Evolutionary conservation across 441 rosid genomes (phyloP).

Genomic region (Corymbia citriodora): DNA sequence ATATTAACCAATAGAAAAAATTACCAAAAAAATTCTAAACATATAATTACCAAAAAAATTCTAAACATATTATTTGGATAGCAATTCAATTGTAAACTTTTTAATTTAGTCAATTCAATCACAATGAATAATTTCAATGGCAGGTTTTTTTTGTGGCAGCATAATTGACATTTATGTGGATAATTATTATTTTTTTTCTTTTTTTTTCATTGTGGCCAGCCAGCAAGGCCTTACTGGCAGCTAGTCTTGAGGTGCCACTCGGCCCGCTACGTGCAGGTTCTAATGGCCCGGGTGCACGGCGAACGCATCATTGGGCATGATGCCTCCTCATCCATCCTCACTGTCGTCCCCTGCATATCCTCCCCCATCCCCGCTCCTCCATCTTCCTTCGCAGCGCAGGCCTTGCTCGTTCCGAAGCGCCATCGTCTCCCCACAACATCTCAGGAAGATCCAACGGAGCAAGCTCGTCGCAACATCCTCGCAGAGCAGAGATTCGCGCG

Average conservation of each 20-base stretch:
- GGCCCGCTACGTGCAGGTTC: background rate
- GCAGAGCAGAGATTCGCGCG: background rate
- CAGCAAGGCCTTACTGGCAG: no score
- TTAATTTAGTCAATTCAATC: fast-evolving
- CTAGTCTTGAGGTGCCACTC: no score
- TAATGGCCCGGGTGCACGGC: background rate
- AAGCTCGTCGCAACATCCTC: background rate
- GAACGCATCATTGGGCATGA: background rate
- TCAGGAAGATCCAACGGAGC: background rate
- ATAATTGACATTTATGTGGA: no score
- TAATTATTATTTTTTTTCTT: no score
- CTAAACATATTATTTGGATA: fast-evolving
- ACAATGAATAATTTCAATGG: no score
- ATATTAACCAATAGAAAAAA: no score
- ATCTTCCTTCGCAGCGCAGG: background rate
- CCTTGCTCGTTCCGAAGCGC: background rate
- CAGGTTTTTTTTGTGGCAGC: no score
- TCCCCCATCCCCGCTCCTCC: background rate
- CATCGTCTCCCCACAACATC: background rate
- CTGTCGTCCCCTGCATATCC: background rate
- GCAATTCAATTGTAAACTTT: fast-evolving
- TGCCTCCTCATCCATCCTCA: background rate
- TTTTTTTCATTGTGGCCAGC: no score
- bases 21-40: no score
- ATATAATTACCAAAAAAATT: fast-evolving